Evolutionary conservation across 805 yeast genomes (phyloP).

Genomic region (Metschnikowia arizonensis): DNA sequence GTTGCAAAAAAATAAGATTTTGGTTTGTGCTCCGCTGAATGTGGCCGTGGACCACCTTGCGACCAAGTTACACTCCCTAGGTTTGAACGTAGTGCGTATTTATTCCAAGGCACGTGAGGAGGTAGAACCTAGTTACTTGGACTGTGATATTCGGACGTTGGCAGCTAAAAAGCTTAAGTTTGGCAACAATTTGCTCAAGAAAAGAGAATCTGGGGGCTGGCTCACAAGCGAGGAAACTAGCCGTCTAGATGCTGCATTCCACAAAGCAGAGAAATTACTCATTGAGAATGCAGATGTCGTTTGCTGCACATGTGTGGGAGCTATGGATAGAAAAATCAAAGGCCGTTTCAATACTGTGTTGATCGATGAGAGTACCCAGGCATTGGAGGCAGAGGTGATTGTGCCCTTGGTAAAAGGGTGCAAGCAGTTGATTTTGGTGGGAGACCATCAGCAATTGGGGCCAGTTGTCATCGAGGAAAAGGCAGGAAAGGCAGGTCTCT

Average conservation of each 20-base stretch:
- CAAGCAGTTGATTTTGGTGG: slow-evolving; percentile 83
- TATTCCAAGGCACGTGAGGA: slow-evolving; percentile 79
- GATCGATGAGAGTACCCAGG: slow-evolving; percentile 92
- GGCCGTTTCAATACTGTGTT: slow-evolving; percentile 70
- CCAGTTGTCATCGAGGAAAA: slow-evolving; percentile 79
- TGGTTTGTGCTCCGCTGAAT: slow-evolving; percentile 94
- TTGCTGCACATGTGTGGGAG: slow-evolving; percentile 90
- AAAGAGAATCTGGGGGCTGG: slow-evolving; percentile 7
- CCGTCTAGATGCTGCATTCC: slow-evolving; percentile 5
- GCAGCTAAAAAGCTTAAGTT: neutral
- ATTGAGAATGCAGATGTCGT: slow-evolving; percentile 67
- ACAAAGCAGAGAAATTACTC: slow-evolving; percentile 44
- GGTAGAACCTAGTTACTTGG: slow-evolving; percentile 44
- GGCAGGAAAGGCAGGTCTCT: slow-evolving; percentile 84
- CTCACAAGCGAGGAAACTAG: slow-evolving; percentile 10
- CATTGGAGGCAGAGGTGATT: slow-evolving; percentile 86
- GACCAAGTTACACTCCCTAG: slow-evolving; percentile 61
- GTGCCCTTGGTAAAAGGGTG: slow-evolving; percentile 89
- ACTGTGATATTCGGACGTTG: slow-evolving; percentile 1
- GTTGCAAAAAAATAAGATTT: slow-evolving; percentile 56
- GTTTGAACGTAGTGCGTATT: slow-evolving; percentile 72
- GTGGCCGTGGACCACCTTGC: slow-evolving; percentile 93
- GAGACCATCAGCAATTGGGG: slow-evolving; percentile 94
- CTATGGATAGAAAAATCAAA: slow-evolving; percentile 67
- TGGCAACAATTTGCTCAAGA: neutral